Percentiles rank a stretch among this genome's conserved stretches.
Evolutionary conservation across 495 filamentous ascomycete genomes (phyloP).

Genomic region (Aspergillus funiculosus): DNA sequence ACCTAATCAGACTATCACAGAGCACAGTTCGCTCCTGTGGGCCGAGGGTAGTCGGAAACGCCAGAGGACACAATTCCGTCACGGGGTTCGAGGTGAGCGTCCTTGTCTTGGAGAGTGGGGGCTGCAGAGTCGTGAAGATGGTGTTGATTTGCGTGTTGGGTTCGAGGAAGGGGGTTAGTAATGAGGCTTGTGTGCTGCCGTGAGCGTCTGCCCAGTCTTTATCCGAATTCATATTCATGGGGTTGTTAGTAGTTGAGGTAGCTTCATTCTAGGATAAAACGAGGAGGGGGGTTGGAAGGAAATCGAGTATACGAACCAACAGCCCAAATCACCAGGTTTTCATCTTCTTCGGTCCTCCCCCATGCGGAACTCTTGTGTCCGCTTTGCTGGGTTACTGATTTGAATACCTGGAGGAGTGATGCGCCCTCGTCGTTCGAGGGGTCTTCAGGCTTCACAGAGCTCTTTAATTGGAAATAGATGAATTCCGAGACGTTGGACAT

Average conservation of each 20-base stretch:
- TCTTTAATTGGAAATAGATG: slow-evolving; percentile 37
- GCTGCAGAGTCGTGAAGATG: slow-evolving; percentile 32
- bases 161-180: slow-evolving; percentile 26
- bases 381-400: slow-evolving; percentile 28
- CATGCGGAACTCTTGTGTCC: slow-evolving; percentile 36
- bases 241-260: not conserved
- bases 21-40: slow-evolving; percentile 21
- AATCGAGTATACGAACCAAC: slow-evolving; percentile 26
- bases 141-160: slow-evolving; percentile 17
- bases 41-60: slow-evolving; percentile 28
- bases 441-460: slow-evolving; percentile 39
- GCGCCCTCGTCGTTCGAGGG: slow-evolving; percentile 30
- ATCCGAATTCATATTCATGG: not conserved
- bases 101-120: slow-evolving; percentile 26
- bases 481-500: slow-evolving; percentile 32
- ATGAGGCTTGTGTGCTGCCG: slow-evolving; percentile 14
- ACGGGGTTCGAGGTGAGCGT: slow-evolving; percentile 35
- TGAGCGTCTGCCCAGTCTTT: slow-evolving; percentile 40
- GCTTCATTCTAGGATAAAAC: not conserved
- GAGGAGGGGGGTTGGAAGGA: not conserved
- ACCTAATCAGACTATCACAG: slow-evolving; percentile 25
- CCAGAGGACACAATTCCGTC: slow-evolving; percentile 34
- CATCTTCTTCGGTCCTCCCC: slow-evolving; percentile 37
- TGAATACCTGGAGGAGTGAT: slow-evolving; percentile 26
- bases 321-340: slow-evolving; percentile 35